These are phyloP conservation scores for Chrysoporthe cubensis DNA, from an alignment of 2,329 filamentous ascomycete species.

Conservation along the genomic window DNA sequence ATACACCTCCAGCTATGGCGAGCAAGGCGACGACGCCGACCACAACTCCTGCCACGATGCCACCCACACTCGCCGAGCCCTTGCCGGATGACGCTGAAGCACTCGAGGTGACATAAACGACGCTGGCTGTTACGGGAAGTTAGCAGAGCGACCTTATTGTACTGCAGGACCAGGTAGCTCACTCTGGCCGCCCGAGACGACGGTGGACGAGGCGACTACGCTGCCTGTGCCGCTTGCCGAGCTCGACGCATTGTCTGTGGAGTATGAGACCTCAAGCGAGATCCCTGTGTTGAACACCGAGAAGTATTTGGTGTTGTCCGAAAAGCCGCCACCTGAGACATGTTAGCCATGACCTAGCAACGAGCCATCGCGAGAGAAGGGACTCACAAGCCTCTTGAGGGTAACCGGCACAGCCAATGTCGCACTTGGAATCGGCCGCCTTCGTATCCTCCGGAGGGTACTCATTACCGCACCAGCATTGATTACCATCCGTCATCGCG, in stretches of 20 bases:
- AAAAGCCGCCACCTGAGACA: slow-evolving; percentile 55
- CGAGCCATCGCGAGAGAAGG: background rate
- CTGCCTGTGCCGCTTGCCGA: slow-evolving; percentile 31
- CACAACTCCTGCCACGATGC: slow-evolving; percentile 86
- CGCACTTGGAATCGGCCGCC: slow-evolving; percentile 64
- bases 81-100: slow-evolving; percentile 33
- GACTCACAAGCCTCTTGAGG: slow-evolving; percentile 62
- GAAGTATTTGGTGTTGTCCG: slow-evolving; percentile 40
- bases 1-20: slow-evolving; percentile 67
- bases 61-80: slow-evolving; percentile 70
- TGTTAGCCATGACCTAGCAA: slow-evolving; percentile 22
- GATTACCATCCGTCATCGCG: slow-evolving; percentile 61
- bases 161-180: background rate
- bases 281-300: slow-evolving; percentile 57
- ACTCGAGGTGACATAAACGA: slow-evolving; percentile 35
- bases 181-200: slow-evolving; percentile 26
- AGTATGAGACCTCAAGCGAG: slow-evolving; percentile 44
- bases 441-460: slow-evolving; percentile 63
- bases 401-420: slow-evolving; percentile 67
- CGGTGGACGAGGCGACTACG: slow-evolving; percentile 26
- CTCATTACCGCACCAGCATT: slow-evolving; percentile 75
- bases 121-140: slow-evolving; percentile 29
- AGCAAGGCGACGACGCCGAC: slow-evolving; percentile 75
- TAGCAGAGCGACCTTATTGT: background rate
- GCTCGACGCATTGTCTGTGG: slow-evolving; percentile 34